phyloP scores from a whole-genome alignment of 2,329 filamentous ascomycete genomes.

The Paracorniculantispora psalliotae region DNA sequence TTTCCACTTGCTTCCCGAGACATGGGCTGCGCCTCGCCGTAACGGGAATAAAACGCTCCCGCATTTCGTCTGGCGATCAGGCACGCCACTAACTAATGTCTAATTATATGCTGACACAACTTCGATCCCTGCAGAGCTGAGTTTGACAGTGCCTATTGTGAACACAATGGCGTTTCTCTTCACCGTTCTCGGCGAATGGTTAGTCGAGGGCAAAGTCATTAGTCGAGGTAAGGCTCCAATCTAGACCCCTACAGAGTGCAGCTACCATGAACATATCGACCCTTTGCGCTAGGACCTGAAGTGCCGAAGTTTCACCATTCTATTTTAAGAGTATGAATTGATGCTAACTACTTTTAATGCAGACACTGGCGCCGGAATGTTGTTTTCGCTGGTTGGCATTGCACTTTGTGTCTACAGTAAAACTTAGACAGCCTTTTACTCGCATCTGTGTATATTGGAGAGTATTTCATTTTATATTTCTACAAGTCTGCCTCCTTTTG shows the following conservation, averaged over 20 bases:
- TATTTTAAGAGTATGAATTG: background rate
- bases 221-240: slow-evolving; percentile 57
- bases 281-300: background rate
- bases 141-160: slow-evolving; percentile 88
- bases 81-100: background rate
- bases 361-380: slow-evolving; percentile 84
- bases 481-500: too few species aligned
- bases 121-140: slow-evolving; percentile 59
- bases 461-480: background rate
- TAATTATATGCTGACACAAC: background rate
- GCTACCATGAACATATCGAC: background rate
- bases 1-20: slow-evolving; percentile 2
- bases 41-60: background rate
- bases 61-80: background rate
- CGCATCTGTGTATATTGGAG: background rate
- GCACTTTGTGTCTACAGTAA: slow-evolving; percentile 75
- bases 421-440: background rate
- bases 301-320: background rate
- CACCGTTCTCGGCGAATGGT: slow-evolving; percentile 92
- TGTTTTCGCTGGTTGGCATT: slow-evolving; percentile 72
- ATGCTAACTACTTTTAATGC: slow-evolving; percentile 10
- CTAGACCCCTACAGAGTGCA: background rate
- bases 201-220: slow-evolving; percentile 87
- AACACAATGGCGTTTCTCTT: slow-evolving; percentile 96
- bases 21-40: background rate